Evolutionary conservation across 2,329 filamentous ascomycete species (phyloP), one percentile per base, ranked within the genome.

Genomic region (Aureobasidium leucospermi): DNA sequence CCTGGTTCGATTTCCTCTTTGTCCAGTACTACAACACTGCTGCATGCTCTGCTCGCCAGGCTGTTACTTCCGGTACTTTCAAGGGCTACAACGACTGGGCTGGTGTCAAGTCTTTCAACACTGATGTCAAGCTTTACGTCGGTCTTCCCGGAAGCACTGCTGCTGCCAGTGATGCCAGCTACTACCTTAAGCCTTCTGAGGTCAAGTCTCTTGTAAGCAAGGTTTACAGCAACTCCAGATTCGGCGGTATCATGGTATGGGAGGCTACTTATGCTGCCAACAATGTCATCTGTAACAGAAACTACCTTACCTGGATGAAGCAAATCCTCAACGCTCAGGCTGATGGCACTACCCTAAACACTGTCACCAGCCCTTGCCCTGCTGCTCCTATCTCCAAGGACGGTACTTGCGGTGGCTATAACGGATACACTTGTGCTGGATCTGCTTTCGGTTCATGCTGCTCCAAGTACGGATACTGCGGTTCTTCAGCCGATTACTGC

Each of bases 211-310:
- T 84, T 56, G 69, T 83, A 28, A 64, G 69, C n/a, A 65, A 69
- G 43, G 79, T 76, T 62, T 74, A 74, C 62, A 67, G 66, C 15
- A 67, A 71, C 23, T 59, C 71, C 23, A 70, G 69, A 1, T 85
- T 85, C 63, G 82, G 81, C 42, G 83, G 83, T 70, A 73, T 83
- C 42, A 85, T 84, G 81, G 67, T 85, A 5, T 85, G 80, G 79
- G 81, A 84, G 56, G 79, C 80, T 5, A 80, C 78, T 1, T 73
- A 73, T 10, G 76, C 76, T n/a, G 68, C 74, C 11, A 70, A 71
- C 56, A 82, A 82, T 65, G 59, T 69, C 13, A 72, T 76, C 58
- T 73, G 76, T 58, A 74, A 69, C n/a, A 65, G 72, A 48, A 69
- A 71, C 19, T 83, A 79, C 68, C 71, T 74, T 2, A 70, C 74